Evolutionary conservation across 495 filamentous ascomycete species (phyloP), one percentile per base, ranked within the genome.

Genomic region (Lineolata rhizophorae): DNA sequence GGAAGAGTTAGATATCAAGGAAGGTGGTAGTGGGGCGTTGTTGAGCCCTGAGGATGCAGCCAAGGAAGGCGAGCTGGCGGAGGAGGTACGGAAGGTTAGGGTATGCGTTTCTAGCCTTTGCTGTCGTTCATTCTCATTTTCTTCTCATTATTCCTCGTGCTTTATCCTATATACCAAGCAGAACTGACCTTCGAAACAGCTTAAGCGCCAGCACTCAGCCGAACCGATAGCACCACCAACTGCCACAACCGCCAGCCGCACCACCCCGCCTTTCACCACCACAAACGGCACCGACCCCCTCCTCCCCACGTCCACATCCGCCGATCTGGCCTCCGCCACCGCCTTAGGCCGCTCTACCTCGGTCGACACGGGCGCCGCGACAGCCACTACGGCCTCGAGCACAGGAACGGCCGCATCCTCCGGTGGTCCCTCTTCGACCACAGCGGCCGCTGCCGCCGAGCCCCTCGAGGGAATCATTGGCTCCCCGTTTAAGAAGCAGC

Each of bases 131-230:
- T 1, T 30, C 0, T 9, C 19, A 22, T 30, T 11, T 10, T 12
- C 18, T 30, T 31, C 51, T 56, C 31, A n/a, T n/a, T n/a, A n/a
- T n/a, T n/a, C n/a, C n/a, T n/a, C n/a, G n/a, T n/a, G n/a, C n/a
- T n/a, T n/a, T n/a, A n/a, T n/a, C n/a, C n/a, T n/a, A n/a, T n/a
- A n/a, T n/a, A n/a, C n/a, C n/a, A n/a, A n/a, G n/a, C n/a, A n/a
- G n/a, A n/a, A n/a, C n/a, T n/a, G n/a, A n/a, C n/a, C n/a, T n/a
- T 51, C 38, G 18, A 26, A n/a, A 39, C 48, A 95, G 85, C 67
- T 95, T 21, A 97, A 97, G 66, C 78, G 90, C 36, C 76, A 83
- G 40, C 87, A 93, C 54, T 94, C 87, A 0, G 70, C 70, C 20
- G 84, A 90, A 17, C 76, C 72, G 1, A 53, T 75, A 13, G 45